phyloP scores from a whole-genome alignment of 106 monocot species.

The Ottelia alismoides region DNA sequence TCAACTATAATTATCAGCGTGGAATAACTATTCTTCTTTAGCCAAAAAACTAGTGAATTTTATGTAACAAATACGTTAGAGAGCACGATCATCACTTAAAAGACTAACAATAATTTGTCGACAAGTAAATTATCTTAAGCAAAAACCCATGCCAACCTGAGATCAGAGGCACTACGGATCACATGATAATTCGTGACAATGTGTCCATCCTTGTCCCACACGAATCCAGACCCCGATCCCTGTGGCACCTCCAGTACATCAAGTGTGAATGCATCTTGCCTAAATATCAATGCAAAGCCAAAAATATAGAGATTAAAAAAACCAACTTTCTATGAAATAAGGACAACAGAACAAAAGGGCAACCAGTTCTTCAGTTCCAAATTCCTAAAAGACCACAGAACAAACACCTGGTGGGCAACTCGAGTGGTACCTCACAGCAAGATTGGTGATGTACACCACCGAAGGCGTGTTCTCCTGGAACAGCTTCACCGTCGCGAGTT shows the following conservation, averaged over 20 bases:
- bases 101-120: no score
- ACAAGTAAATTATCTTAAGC: not conserved
- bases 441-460: conserved; percentile 96
- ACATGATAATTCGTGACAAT: conserved; percentile 93
- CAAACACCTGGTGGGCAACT: no score
- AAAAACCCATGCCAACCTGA: conserved; percentile 36
- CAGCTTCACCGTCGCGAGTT: conserved; percentile 81
- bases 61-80: no score
- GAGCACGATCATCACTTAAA: no score
- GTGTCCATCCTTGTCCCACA: conserved; percentile 88
- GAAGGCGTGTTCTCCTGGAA: conserved; percentile 96
- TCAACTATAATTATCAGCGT: no score
- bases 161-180: conserved; percentile 88
- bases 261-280: conserved; percentile 93
- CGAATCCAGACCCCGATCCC: conserved; percentile 89
- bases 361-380: no score
- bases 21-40: no score
- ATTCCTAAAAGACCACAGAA: not conserved
- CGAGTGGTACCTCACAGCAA: conserved; percentile 46
- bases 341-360: no score
- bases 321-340: no score
- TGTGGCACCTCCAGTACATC: conserved; percentile 96
- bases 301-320: no score
- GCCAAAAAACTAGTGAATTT: no score
- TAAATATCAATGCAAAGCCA: no score